Conservation (phyloP, 2,329 filamentous ascomycete species). For the Penicillium sp. region DNA sequence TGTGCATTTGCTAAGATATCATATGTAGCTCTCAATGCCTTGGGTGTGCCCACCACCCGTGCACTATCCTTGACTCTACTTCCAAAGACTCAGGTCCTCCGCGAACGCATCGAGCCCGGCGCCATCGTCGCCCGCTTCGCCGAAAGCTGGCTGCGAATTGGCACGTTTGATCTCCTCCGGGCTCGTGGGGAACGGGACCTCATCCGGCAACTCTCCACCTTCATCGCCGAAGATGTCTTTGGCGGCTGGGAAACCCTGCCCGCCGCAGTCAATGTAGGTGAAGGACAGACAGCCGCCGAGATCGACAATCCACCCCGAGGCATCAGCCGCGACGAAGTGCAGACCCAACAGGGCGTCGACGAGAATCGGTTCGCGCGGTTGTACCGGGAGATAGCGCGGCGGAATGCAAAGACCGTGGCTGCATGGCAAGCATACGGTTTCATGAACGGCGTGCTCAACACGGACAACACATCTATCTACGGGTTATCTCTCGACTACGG, state of each 20-base stretch:
- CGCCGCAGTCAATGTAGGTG: slow-evolving; percentile 52
- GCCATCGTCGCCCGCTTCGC: slow-evolving; percentile 93
- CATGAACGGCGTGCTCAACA: slow-evolving; percentile 97
- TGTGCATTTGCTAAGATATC: not conserved
- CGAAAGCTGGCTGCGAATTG: slow-evolving; percentile 86
- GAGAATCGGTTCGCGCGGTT: slow-evolving; percentile 87
- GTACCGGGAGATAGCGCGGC: slow-evolving; percentile 82
- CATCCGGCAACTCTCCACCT: slow-evolving; percentile 75
- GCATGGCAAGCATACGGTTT: slow-evolving; percentile 99
- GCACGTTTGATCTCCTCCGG: slow-evolving; percentile 93
- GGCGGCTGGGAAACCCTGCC: slow-evolving; percentile 86
- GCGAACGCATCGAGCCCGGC: slow-evolving; percentile 83
- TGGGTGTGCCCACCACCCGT: slow-evolving; percentile 83
- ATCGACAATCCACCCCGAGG: slow-evolving; percentile 55
- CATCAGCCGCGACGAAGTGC: slow-evolving; percentile 60
- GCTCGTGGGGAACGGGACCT: slow-evolving; percentile 76
- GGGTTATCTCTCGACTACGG: slow-evolving; percentile 93
- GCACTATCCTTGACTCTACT: slow-evolving; percentile 80
- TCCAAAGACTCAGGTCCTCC: slow-evolving; percentile 70
- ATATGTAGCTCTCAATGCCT: slow-evolving; percentile 67
- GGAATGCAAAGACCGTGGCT: slow-evolving; percentile 86
- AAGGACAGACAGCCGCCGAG: slow-evolving; percentile 43
- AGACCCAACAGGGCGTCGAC: slow-evolving; percentile 68
- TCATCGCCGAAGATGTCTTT: slow-evolving; percentile 85
- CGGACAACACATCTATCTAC: slow-evolving; percentile 91